Evolutionary conservation across 495 filamentous ascomycete species (phyloP).

Genomic region (Pyronema domesticum): DNA sequence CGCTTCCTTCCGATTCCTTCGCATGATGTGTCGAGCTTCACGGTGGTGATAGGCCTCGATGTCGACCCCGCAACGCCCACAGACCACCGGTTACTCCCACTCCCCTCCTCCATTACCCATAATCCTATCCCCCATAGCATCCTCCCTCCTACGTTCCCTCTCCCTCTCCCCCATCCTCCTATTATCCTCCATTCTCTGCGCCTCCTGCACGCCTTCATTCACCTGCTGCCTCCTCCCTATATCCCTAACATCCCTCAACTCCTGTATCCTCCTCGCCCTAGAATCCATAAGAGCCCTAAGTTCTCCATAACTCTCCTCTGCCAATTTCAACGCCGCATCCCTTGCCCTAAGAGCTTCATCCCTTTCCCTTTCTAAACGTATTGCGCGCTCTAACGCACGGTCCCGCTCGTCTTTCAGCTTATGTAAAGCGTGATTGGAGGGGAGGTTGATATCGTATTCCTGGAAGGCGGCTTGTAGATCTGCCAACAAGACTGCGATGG

Average conservation of each 20-base stretch:
- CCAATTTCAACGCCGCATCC: neutral
- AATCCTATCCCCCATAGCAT: no score
- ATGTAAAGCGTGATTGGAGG: neutral
- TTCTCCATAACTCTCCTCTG: constrained; percentile 6
- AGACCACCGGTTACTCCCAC: no score
- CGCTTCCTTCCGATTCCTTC: no score
- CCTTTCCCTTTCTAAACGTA: neutral
- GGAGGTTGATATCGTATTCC: constrained; percentile 3
- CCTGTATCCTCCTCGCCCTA: constrained; percentile 1
- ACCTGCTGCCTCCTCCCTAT: neutral
- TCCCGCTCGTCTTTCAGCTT: constrained; percentile 4
- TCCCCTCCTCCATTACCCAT: no score
- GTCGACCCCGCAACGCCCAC: no score
- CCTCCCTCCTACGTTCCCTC: no score
- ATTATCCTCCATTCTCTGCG: neutral
- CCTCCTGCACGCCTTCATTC: neutral
- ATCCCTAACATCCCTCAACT: neutral
- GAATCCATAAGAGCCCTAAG: neutral
- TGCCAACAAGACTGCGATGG: neutral
- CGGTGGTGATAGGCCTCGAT: no score
- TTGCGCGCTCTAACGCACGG: neutral
- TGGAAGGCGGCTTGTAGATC: constrained; percentile 2
- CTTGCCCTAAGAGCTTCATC: constrained; percentile 4
- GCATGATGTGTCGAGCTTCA: no score
- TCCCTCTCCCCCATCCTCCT: no score